Conservation (phyloP, 1,139 yeast species). For the Zygoascus meyerae region DNA sequence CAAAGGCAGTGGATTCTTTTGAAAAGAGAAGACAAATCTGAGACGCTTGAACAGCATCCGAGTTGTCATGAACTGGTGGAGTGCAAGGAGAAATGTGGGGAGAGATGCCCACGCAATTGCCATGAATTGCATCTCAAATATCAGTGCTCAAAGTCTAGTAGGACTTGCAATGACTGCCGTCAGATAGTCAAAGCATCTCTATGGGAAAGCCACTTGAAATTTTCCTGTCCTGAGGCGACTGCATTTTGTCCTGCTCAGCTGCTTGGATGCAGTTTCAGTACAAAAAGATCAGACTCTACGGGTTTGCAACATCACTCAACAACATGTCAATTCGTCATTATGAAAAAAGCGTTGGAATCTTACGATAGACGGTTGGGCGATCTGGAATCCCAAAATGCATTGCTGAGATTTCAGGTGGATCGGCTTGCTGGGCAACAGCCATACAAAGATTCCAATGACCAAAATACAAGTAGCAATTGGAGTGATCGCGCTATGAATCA, state of each 20-base stretch:
- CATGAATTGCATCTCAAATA: slow-evolving; percentile 18
- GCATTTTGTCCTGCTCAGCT: slow-evolving; percentile 33
- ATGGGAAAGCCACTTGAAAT: slow-evolving; percentile 22
- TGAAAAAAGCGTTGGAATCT: slow-evolving; percentile 31
- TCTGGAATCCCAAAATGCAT: slow-evolving; percentile 36
- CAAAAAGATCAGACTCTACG: slow-evolving; percentile 25
- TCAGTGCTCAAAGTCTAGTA: slow-evolving; percentile 16
- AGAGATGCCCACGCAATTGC: slow-evolving; percentile 12
- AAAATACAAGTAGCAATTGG: slow-evolving; percentile 12
- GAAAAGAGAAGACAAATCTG: neutral
- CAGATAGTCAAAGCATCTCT: slow-evolving; percentile 29
- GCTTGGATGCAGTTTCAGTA: slow-evolving; percentile 41
- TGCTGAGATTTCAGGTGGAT: slow-evolving; percentile 32
- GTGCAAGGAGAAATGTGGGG: slow-evolving; percentile 22
- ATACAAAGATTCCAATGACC: slow-evolving; percentile 1
- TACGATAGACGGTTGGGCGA: slow-evolving; percentile 32
- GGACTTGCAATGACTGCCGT: slow-evolving; percentile 41
- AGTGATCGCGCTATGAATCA: slow-evolving; percentile 30
- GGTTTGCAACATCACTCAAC: slow-evolving; percentile 30
- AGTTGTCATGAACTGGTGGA: slow-evolving; percentile 16
- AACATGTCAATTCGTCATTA: slow-evolving; percentile 34
- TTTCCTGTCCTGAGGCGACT: slow-evolving; percentile 33
- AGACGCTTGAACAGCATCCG: too few species aligned
- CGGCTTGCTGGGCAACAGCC: slow-evolving; percentile 13
- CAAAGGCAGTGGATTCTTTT: slow-evolving; percentile 18